These are phyloP conservation scores for Pistacia vera DNA, from an alignment of 345 rosid genomes.

Conservation along the genomic window DNA sequence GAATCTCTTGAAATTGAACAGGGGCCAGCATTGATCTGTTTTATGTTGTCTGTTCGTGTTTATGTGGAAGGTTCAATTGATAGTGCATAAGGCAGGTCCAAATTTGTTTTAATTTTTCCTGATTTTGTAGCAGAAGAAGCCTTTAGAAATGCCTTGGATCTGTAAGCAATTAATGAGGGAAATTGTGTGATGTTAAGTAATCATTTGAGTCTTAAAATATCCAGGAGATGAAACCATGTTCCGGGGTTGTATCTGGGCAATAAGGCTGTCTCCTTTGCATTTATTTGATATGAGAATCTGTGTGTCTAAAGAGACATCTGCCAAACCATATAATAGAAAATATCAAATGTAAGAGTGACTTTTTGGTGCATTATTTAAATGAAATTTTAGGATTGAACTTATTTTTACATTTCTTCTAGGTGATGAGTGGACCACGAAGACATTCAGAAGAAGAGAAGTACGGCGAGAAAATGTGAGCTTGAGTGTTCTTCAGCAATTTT, in stretches of 20 bases:
- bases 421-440: slow-evolving; percentile 38
- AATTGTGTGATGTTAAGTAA: not conserved
- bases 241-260: not conserved
- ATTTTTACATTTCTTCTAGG: slow-evolving; percentile 35
- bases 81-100: not conserved
- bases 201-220: not conserved
- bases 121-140: not conserved
- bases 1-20: not conserved
- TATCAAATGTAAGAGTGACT: not conserved
- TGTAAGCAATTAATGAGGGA: too few relatives aligned
- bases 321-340: not conserved
- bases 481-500: slow-evolving; percentile 83
- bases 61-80: not conserved
- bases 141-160: not conserved
- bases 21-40: not conserved
- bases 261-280: not conserved
- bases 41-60: not conserved
- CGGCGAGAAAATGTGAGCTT: slow-evolving; percentile 85
- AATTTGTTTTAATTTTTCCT: not conserved
- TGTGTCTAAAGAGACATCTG: not conserved
- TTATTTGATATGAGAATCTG: not conserved
- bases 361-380: slow-evolving; percentile 5
- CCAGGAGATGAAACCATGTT: not conserved
- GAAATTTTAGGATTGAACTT: slow-evolving; percentile 1
- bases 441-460: slow-evolving; percentile 63